Conservation (phyloP, 139 green algal genomes). For the Micractinium sp. region DNA sequence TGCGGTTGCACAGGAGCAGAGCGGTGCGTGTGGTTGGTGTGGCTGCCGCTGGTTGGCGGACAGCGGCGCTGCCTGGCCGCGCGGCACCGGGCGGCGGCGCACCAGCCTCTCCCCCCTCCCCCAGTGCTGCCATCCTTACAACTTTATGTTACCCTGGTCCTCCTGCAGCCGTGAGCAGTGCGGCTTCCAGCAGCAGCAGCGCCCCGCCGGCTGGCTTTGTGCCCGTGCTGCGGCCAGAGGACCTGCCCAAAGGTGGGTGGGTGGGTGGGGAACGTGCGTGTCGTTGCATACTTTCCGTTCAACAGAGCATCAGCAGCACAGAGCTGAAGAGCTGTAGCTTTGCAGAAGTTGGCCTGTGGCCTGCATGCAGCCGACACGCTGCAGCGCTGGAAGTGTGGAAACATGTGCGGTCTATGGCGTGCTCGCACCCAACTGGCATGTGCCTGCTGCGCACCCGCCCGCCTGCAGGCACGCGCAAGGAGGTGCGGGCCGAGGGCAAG, state of each 20-base stretch:
- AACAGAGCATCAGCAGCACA: not conserved
- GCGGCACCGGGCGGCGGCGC: not conserved
- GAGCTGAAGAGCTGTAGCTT: not conserved
- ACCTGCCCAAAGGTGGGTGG: conserved; percentile 83
- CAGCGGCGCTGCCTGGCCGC: not conserved
- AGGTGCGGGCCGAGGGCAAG: conserved; percentile 83
- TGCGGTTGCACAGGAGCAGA: conserved; percentile 1
- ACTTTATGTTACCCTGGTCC: not conserved
- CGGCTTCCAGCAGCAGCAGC: not conserved
- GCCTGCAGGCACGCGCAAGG: conserved; percentile 80
- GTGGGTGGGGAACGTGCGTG: too few relatives aligned
- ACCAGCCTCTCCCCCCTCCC: not conserved
- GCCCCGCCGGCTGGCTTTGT: conserved; percentile 58
- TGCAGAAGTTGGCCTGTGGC: not conserved
- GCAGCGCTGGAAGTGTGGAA: too few relatives aligned
- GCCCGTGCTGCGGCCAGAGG: conserved; percentile 79
- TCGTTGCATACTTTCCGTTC: not conserved
- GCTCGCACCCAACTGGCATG: not conserved
- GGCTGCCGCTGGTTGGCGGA: not conserved
- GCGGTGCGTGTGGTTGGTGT: conserved; percentile 1
- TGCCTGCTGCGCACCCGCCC: not conserved
- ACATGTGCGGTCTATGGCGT: not conserved
- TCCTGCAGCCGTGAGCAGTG: not conserved
- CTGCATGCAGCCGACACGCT: not conserved
- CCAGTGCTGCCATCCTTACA: not conserved